Base-by-base conservation (phyloP, 345 rosid species). In the Moringa oleifera region DNA sequence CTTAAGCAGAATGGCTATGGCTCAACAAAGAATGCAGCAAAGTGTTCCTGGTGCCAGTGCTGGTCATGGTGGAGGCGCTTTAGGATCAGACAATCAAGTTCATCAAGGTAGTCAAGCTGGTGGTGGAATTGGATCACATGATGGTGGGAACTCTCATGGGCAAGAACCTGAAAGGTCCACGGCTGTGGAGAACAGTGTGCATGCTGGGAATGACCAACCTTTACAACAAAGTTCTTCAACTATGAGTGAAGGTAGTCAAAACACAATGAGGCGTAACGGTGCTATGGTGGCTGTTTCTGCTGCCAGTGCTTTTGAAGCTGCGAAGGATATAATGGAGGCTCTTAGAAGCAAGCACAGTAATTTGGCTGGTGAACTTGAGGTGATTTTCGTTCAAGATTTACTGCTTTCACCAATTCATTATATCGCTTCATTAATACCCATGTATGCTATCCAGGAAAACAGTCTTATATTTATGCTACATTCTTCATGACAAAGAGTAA, bases 271-370 rank as follows among this genome's bases (percentile, higher is more conserved):
- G 76, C 92, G 88, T 59, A 85, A 72, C 68, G 86, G 85, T 70
- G 81, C 87, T 37, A 67, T 81, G 59, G 78, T 82, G 74, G 89
- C 80, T 25, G 85, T 95, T 51, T 88, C 90, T 76, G 95, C 97
- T 68, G 85, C 83, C 12, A 80, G 87, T 79, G 97, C 99, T 70
- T 94, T 94, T 77, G 96, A 90, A 46, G 89, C 97, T 67, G 99
- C 99, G 22, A 94, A 94, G 80, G 99, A 94, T 78, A 94, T 94
- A 67, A 94, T 90, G 97, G 99, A 94, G 78, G 81, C 95, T 58
- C 86, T 94, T 22, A 81, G 99, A 82, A 87, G 96, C 89, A 90
- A 88, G 83, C 96, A 94, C 64, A 73, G 85, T 68, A 94, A 94
- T 79, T 80, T 94, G 83, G 99, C 99, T 53, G 68, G 93, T 71